These are phyloP conservation scores for Chalciporus sphaerocephalus DNA, from an alignment of 768 basidiomycete genomes.

Conservation along the genomic window DNA sequence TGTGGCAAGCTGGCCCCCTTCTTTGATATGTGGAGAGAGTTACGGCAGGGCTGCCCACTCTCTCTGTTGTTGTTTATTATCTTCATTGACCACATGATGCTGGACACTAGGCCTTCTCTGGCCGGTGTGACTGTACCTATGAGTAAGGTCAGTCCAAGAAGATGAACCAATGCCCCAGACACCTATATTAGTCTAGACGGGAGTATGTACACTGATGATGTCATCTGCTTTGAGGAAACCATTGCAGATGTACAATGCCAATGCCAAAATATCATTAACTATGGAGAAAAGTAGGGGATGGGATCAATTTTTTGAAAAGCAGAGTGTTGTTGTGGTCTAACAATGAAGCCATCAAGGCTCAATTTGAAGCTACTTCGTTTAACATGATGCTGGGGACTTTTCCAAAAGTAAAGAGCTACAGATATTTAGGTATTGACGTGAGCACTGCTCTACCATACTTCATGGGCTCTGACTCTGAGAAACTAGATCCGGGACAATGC, in stretches of 20 bases:
- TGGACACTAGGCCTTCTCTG: neutral
- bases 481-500: neutral
- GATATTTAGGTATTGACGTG: slow-evolving; percentile 33
- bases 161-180: neutral
- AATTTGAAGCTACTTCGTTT: no score
- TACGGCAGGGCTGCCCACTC: slow-evolving; percentile 11
- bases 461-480: neutral
- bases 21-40: slow-evolving; percentile 2
- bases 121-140: neutral
- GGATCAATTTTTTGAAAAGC: neutral
- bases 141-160: no score
- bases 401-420: slow-evolving; percentile 24
- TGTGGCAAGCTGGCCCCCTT: neutral
- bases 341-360: neutral
- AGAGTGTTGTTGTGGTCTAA: neutral
- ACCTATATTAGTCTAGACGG: neutral
- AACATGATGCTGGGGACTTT: neutral
- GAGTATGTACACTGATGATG: slow-evolving; percentile 2
- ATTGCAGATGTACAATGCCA: slow-evolving; percentile 9
- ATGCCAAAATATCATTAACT: neutral
- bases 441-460: neutral
- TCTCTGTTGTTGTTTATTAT: slow-evolving; percentile 12
- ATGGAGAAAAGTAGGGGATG: slow-evolving; percentile 6
- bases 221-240: neutral
- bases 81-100: slow-evolving; percentile 6